Conservation (phyloP, 345 rosid genomes). For the Gossypium mustelinum region DNA sequence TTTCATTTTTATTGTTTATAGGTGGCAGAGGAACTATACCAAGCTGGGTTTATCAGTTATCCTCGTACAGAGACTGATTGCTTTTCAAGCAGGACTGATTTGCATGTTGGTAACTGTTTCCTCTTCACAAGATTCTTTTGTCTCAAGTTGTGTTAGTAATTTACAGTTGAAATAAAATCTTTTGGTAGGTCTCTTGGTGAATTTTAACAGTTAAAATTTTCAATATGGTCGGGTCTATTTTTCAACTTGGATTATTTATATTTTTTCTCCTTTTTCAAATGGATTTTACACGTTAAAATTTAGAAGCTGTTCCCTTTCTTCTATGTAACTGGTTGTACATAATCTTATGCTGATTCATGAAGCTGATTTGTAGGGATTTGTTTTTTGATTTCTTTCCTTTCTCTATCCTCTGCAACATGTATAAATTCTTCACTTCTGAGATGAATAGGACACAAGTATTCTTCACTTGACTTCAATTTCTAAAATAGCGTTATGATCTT, state of each 20-base stretch:
- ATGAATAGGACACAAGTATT: neutral
- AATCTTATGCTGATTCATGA: neutral
- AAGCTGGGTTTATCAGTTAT: conserved; percentile 95
- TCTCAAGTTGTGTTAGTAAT: neutral
- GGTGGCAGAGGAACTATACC: conserved; percentile 98
- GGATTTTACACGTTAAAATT: neutral
- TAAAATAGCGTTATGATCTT: neutral
- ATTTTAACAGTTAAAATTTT: neutral
- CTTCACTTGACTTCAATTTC: neutral
- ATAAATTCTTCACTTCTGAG: neutral
- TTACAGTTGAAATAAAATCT: neutral
- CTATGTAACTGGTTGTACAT: neutral
- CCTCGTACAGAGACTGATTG: conserved; percentile 96
- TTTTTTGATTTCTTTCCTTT: neutral
- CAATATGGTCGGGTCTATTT: neutral
- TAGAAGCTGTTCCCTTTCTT: neutral
- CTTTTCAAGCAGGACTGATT: conserved; percentile 83
- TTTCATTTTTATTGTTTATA: conserved; percentile 30
- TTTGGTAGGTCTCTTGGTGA: neutral
- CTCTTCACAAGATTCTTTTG: conserved; percentile 8
- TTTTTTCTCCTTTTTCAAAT: neutral
- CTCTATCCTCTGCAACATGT: neutral
- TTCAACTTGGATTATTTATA: neutral
- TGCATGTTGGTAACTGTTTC: conserved; percentile 67
- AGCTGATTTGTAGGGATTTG: neutral